These are phyloP conservation scores for Pichia sporocuriosa DNA, from an alignment of 805 yeast species.

Conservation along the genomic window DNA sequence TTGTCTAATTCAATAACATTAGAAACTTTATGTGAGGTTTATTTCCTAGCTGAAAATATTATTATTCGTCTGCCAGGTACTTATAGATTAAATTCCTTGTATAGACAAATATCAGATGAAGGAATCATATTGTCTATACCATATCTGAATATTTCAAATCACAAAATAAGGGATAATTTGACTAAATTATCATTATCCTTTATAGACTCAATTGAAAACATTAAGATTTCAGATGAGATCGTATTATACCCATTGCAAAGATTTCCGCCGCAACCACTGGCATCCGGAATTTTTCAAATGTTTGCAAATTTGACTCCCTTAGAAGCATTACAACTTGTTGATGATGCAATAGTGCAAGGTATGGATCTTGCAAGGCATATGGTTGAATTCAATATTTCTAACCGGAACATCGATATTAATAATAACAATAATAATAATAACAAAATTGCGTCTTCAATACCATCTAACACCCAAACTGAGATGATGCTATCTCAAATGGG, in stretches of 20 bases:
- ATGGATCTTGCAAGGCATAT: slow-evolving; percentile 9
- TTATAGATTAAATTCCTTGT: background rate
- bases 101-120: slow-evolving; percentile 1
- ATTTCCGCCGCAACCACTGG: slow-evolving; percentile 14
- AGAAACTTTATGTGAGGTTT: slow-evolving; percentile 19
- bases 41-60: slow-evolving; percentile 20
- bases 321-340: slow-evolving; percentile 17
- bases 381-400: background rate
- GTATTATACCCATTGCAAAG: slow-evolving; percentile 17
- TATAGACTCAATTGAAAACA: background rate
- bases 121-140: slow-evolving; percentile 18
- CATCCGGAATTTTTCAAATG: slow-evolving; percentile 16
- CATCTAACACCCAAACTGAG: slow-evolving; percentile 5
- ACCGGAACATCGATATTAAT: background rate
- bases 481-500: slow-evolving; percentile 21
- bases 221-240: background rate
- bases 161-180: slow-evolving; percentile 17
- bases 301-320: slow-evolving; percentile 15
- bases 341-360: slow-evolving; percentile 20
- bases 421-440: background rate
- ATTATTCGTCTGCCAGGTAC: slow-evolving; percentile 16
- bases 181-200: slow-evolving; percentile 9
- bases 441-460: background rate
- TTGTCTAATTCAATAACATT: slow-evolving; percentile 8
- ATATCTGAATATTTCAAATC: slow-evolving; percentile 17